Base-by-base conservation (phyloP, 2,329 filamentous ascomycete genomes). In the Pseudocercospora vitis region DNA sequence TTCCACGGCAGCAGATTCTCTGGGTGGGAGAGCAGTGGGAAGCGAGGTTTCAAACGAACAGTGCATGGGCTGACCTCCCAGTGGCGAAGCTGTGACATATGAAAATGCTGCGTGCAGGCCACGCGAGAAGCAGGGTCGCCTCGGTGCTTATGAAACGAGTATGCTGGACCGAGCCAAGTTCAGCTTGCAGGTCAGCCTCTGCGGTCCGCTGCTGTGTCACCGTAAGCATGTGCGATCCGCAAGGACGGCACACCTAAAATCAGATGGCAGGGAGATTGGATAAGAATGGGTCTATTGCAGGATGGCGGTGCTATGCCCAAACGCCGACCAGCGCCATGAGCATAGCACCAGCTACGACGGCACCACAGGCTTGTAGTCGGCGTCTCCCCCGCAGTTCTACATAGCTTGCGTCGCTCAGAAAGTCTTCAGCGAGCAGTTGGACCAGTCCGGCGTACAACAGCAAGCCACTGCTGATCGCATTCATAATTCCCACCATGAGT, bases 251-350 rank as follows among this genome's bases (percentile, higher is more conserved):
- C 29, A 45, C 42, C 42, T 28, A 45, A 12, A 45, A 19, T 7
- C n/a, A 19, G 23, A 8, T n/a, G 6, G 18, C n/a, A n/a, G 42
- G 24, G 29, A 45, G 42, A 29, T 23, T 24, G 14, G 42, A 18
- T 31, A 28, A 24, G 24, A 28, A 28, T 14, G 29, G 14, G 28
- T 45, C 42, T 29, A 45, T 31, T 31, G 42, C 42, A 19, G 24
- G 42, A 45, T 18, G 14, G 11, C 19, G n/a, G 37, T 52, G 19
- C 50, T 58, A 78, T 57, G 84, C 84, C 78, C 83, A 87, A 46
- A 83, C 84, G 6, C 84, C 84, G 1, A 87, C 84, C 53, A 87
- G 70, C 16, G 83, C 82, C 84, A 87, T 87, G 37, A 87, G 68
- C 56, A 79, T 68, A 12, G 81, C 79, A 0, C 84, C 84, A 24